Percentiles rank a stretch among this genome's conserved stretches.
Evolutionary conservation across 1,139 yeast species (phyloP).

Genomic region (Candida neerlandica): DNA sequence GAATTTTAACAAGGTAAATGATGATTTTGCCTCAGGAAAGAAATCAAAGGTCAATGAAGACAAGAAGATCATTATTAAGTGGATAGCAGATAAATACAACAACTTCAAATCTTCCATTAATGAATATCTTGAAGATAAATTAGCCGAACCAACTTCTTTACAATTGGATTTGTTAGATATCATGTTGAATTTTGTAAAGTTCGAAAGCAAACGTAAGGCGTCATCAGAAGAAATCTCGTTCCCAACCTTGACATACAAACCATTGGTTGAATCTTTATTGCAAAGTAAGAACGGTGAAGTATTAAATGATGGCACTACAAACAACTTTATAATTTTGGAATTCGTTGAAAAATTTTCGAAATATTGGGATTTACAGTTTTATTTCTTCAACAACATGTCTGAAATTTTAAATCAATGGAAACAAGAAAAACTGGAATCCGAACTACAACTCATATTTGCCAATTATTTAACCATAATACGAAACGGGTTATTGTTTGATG

Average conservation of each 20-base stretch:
- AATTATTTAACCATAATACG: slow-evolving; percentile 44
- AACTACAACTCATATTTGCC: slow-evolving; percentile 32
- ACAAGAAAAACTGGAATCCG: slow-evolving; percentile 18
- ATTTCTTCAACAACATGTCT: slow-evolving; percentile 47
- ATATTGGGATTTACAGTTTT: slow-evolving; percentile 69
- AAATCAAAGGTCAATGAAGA: slow-evolving; percentile 51
- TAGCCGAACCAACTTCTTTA: slow-evolving; percentile 43
- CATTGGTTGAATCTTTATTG: slow-evolving; percentile 50
- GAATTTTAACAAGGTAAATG: slow-evolving; percentile 56
- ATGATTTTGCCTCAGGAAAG: slow-evolving; percentile 38
- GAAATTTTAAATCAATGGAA: slow-evolving; percentile 28
- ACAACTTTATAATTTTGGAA: slow-evolving; percentile 59
- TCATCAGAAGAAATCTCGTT: slow-evolving; percentile 55
- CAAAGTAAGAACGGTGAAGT: slow-evolving; percentile 39
- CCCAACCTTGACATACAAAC: slow-evolving; percentile 58
- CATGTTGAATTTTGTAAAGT: slow-evolving; percentile 58
- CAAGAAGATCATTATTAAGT: slow-evolving; percentile 50
- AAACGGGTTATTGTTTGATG: slow-evolving; percentile 27
- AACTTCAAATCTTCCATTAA: slow-evolving; percentile 52
- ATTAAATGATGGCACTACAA: slow-evolving; percentile 49
- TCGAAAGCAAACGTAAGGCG: slow-evolving; percentile 59
- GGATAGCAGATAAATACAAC: slow-evolving; percentile 66
- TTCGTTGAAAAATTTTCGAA: slow-evolving; percentile 50
- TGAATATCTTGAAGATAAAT: slow-evolving; percentile 36
- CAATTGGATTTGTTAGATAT: slow-evolving; percentile 68